Conservation (phyloP, 1,284 basidiomycete genomes). For the Malassezia furfur region DNA sequence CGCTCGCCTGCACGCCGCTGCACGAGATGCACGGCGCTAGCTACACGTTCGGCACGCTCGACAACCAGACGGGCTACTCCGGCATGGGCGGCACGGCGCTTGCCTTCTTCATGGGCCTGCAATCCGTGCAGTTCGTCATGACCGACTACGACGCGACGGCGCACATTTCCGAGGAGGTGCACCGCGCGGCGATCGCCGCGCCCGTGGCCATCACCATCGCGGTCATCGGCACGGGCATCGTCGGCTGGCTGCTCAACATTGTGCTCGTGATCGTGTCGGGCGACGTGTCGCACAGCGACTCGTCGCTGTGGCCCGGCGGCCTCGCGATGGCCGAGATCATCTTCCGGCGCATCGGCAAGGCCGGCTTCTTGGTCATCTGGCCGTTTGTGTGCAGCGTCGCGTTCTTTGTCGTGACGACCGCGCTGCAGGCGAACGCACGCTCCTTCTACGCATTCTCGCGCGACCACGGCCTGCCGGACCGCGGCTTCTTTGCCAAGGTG, state of each 20-base stretch:
- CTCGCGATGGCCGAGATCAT: conserved; percentile 45
- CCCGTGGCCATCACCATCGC: conserved; percentile 72
- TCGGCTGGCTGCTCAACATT: conserved; percentile 48
- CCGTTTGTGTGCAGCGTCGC: conserved; percentile 45
- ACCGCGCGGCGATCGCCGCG: conserved; percentile 71
- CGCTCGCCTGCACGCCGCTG: conserved; percentile 62
- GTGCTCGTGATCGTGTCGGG: conserved; percentile 68
- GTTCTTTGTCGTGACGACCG: conserved; percentile 51
- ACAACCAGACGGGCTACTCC: conserved; percentile 53
- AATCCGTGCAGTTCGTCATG: conserved; percentile 66
- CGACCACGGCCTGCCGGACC: conserved; percentile 71
- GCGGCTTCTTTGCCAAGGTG: conserved; percentile 66
- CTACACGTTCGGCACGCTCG: conserved; percentile 61
- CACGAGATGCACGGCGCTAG: conserved; percentile 63
- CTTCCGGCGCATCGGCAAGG: conserved; percentile 32
- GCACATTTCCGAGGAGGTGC: conserved; percentile 86
- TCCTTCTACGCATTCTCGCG: conserved; percentile 83
- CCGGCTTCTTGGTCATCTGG: conserved; percentile 60
- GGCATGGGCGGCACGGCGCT: conserved; percentile 68
- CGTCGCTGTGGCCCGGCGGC: conserved; percentile 34
- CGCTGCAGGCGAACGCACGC: conserved; percentile 74
- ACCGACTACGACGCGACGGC: conserved; percentile 56
- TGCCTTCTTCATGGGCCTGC: conserved; percentile 74
- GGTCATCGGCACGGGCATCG: conserved; percentile 52
- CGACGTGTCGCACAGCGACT: conserved; percentile 27